phyloP scores from a whole-genome alignment of 1,139 yeast species.

The Pneumocystis canis region DNA sequence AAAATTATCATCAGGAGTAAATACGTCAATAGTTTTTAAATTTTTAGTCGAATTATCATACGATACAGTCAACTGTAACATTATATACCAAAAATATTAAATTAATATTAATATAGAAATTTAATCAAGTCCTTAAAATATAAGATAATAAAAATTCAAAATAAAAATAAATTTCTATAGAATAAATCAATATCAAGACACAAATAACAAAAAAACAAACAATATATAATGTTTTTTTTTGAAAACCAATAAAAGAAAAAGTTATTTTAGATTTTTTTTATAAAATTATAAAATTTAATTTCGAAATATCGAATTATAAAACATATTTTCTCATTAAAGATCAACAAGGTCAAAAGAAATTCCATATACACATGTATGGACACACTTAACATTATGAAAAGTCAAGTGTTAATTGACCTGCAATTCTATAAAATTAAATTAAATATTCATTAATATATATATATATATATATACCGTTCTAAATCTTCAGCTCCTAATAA shows the following conservation, averaged over 20 bases:
- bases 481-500: not conserved
- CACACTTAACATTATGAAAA: not conserved
- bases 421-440: not conserved
- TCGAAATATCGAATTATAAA: not conserved
- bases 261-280: too few relatives aligned
- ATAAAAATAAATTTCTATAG: not conserved
- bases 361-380: not conserved
- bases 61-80: not conserved
- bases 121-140: not conserved
- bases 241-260: not conserved
- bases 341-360: not conserved
- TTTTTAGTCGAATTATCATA: not conserved
- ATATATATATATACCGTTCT: not conserved
- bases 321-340: not conserved
- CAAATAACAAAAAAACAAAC: not conserved
- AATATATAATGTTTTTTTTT: not conserved
- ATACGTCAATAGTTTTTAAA: not conserved
- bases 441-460: not conserved
- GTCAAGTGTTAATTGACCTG: not conserved
- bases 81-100: not conserved
- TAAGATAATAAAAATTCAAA: not conserved
- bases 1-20: not conserved
- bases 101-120: not conserved
- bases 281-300: too few relatives aligned
- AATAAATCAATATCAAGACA: not conserved